A percentile compares a stretch with the other conserved stretches of the same genome.
phyloP scores from a whole-genome alignment of 208 protist species.

The Trypanosoma brucei region DNA sequence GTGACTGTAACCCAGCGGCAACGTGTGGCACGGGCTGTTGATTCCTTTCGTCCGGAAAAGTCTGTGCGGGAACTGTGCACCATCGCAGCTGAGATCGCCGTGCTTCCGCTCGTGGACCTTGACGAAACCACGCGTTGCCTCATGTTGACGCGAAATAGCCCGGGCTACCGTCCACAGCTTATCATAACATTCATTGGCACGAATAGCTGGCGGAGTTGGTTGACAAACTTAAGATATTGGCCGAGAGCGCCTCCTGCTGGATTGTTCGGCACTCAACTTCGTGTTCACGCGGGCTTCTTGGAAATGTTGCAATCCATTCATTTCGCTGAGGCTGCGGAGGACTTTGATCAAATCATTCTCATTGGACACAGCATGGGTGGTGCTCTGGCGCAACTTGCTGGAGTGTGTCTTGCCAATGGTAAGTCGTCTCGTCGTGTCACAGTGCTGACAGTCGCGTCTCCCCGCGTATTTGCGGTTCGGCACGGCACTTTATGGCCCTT shows the following conservation, averaged over 20 bases:
- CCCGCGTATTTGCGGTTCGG: constrained; percentile 40
- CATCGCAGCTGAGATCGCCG: constrained; percentile 46
- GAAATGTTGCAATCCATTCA: constrained; percentile 42
- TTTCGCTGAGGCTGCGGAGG: constrained; percentile 33
- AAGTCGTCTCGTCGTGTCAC: constrained; percentile 47
- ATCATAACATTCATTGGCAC: constrained; percentile 55
- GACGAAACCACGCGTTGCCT: constrained; percentile 56
- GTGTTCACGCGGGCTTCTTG: constrained; percentile 44
- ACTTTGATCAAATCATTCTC: constrained; percentile 56
- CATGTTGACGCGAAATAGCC: constrained; percentile 41
- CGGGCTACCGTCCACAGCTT: constrained; percentile 49
- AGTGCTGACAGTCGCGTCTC: constrained; percentile 58
- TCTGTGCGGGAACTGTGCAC: constrained; percentile 58
- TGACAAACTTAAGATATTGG: constrained; percentile 48
- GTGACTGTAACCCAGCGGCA: constrained; percentile 48
- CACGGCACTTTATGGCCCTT: constrained; percentile 14
- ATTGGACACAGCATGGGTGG: constrained; percentile 63
- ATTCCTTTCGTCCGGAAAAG: constrained; percentile 49
- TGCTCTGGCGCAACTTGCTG: constrained; percentile 54
- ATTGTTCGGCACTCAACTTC: constrained; percentile 29
- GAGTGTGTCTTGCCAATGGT: constrained; percentile 43
- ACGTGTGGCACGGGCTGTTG: constrained; percentile 50
- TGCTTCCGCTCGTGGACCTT: constrained; percentile 51
- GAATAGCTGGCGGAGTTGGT: constrained; percentile 53
- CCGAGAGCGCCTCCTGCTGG: constrained; percentile 24